Base-by-base conservation (phyloP, 2,329 filamentous ascomycete species). In the Ceratocystis colombiana region DNA sequence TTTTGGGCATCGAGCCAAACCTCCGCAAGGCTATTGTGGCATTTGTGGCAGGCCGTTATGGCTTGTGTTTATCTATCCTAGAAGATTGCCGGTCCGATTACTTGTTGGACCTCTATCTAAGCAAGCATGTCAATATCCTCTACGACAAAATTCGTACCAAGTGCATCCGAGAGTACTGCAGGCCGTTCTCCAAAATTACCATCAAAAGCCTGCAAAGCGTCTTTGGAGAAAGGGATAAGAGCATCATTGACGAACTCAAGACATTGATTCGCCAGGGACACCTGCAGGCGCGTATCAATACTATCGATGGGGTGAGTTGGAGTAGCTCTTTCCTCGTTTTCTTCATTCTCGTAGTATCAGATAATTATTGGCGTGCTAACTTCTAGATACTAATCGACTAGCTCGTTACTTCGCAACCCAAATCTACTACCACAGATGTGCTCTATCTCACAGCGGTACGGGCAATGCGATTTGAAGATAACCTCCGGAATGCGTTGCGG, bases 1-100 rank as follows among this genome's bases (percentile, higher is more conserved):
- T 94, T 73, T 82, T 99, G 15, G 94, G 97, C 74, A 82, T 95
- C 0, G 94, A 97, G 75, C 91, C 93, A 2, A 93, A 97, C 72
- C 88, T 99, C 69, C 89, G 94, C 69, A 92, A 92, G 67, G 93
- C 94, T 12, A 88, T 99, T 71, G 84, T 84, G 6, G 87, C 90
- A 73, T 99, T 96, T 77, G 90, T 93, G 71, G 90, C 88, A 70
- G 90, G 90, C 68, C 89, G 95, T 71, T 99, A 96, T 75, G 88
- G 89, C 8, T 83, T 84, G 55, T 97, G 93, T 74, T 79, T 99
- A 57, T 82, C 85, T 61, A 90, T 93, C 45, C 82, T 99, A 0
- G 89, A 94, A 72, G 82, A 85, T 4, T 93, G 94, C 75, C 86
- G 86, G 62, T 78, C 85, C 45, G 94, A 99, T 75, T 97, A 94